Evolutionary conservation across 2,329 filamentous ascomycete genomes (phyloP).

Genomic region (Volutella citrinella): DNA sequence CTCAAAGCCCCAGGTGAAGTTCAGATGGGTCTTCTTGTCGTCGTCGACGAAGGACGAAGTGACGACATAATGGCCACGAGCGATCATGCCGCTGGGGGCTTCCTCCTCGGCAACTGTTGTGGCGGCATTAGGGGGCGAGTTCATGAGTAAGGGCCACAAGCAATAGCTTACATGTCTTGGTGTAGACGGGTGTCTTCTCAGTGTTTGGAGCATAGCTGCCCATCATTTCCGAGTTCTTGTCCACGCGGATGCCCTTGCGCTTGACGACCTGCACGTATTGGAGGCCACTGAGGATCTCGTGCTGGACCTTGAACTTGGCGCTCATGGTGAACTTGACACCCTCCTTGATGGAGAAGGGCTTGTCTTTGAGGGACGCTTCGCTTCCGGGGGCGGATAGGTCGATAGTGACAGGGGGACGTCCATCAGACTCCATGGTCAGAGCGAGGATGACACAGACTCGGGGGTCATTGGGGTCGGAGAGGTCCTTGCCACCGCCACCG

Average conservation of each 20-base stretch:
- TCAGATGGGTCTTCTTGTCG: constrained; percentile 83
- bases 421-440: constrained; percentile 81
- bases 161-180: constrained; percentile 85
- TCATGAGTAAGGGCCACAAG: no score
- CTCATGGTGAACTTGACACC: constrained; percentile 92
- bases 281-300: constrained; percentile 90
- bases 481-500: constrained; percentile 65
- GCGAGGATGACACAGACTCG: constrained; percentile 92
- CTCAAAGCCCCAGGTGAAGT: constrained; percentile 95
- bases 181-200: constrained; percentile 77
- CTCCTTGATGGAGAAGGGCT: constrained; percentile 98
- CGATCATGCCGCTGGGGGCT: constrained; percentile 86
- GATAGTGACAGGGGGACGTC: constrained; percentile 81
- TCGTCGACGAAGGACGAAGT: constrained; percentile 91
- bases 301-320: constrained; percentile 91
- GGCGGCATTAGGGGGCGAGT: no score
- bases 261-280: constrained; percentile 96
- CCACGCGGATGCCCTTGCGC: constrained; percentile 79
- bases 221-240: constrained; percentile 98
- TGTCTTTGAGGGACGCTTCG: constrained; percentile 75
- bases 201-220: constrained; percentile 94
- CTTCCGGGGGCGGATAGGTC: constrained; percentile 75
- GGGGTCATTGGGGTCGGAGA: constrained; percentile 75
- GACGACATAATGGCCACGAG: constrained; percentile 86
- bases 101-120: constrained; percentile 80